Evolutionary conservation across 768 basidiomycete species (phyloP), one percentile per base, ranked within the genome.

Genomic region (Collybia nuda): DNA sequence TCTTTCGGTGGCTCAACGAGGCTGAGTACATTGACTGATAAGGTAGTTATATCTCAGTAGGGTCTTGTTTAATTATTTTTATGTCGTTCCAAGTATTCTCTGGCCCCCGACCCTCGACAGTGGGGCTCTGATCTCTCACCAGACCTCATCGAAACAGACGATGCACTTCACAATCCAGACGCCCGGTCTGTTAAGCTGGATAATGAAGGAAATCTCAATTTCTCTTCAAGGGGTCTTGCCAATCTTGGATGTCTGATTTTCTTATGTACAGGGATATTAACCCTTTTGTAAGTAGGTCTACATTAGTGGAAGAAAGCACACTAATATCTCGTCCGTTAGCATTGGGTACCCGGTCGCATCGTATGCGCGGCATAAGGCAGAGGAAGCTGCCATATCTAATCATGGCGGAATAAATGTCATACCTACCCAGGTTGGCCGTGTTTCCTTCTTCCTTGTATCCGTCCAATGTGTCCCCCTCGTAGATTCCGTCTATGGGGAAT

Each of bases 171-270:
- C 62, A 80, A 88, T 54, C 88, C 88, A 23, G 75, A 82, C 50
- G 56, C 60, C 44, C 60, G 59, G 24, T 52, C 60, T 6, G 51
- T 56, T 26, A 59, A 56, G 56, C 61, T 66, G 17, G 60, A 61
- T 24, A 65, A 68, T 42, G 56, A 38, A 50, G 67, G 69, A 44
- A 73, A 69, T 15, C 69, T 78, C 50, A 67, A 77, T 45, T 75
- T 82, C 58, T 81, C 82, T 14, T 61, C 71, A 50, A 73, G 90
- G 68, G 88, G 88, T 35, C 60, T 90, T 44, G 73, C 77, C 6
- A 93, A 94, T 61, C 62, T 90, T 0, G 85, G 90, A 1, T 92
- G 88, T 62, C 70, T 93, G 19, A 52, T 77, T 46, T 49, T 86
- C 43, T 66, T 92, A 12, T 70, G 77, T 22, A 46, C 65, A 46